phyloP scores from a whole-genome alignment of 768 basidiomycete genomes.

The Tulasnella sp. region DNA sequence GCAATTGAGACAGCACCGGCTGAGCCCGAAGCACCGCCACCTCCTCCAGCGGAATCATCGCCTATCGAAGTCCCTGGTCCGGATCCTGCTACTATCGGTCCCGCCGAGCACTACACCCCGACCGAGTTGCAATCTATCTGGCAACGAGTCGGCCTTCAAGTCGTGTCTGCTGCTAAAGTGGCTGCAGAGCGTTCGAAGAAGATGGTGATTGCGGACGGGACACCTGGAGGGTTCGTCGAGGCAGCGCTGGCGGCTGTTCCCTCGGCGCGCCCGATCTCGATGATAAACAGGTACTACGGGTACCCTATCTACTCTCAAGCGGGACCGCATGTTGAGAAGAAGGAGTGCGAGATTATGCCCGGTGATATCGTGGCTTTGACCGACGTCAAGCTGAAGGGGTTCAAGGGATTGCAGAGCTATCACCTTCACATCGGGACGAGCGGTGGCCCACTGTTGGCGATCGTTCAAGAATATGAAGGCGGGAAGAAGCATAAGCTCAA shows the following conservation, averaged over 20 bases:
- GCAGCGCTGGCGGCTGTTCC: conserved; percentile 57
- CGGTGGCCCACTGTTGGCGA: conserved; percentile 50
- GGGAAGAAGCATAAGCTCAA: conserved; percentile 77
- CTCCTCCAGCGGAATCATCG: background rate
- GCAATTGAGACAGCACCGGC: background rate
- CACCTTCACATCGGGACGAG: conserved; percentile 43
- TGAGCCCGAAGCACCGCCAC: background rate
- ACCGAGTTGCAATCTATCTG: conserved; percentile 53
- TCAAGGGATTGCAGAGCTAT: conserved; percentile 66
- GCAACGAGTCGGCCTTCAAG: conserved; percentile 61
- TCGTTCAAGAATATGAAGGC: conserved; percentile 70
- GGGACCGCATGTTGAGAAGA: conserved; percentile 51
- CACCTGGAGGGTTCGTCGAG: conserved; percentile 64
- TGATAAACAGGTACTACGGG: conserved; percentile 37
- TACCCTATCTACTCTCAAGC: conserved; percentile 67
- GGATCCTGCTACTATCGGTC: background rate
- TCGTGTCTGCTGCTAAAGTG: conserved; percentile 56
- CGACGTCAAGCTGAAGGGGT: conserved; percentile 69
- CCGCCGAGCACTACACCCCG: background rate
- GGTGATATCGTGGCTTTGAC: conserved; percentile 70
- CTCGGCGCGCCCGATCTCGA: conserved; percentile 35
- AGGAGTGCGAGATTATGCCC: conserved; percentile 70
- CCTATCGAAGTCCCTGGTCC: background rate
- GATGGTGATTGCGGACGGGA: conserved; percentile 71
- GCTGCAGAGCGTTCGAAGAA: conserved; percentile 69